Evolutionary conservation across 108 stramenopile genomes (phyloP), one percentile per base, ranked within the genome.

Genomic region (Nitzschia sp.): DNA sequence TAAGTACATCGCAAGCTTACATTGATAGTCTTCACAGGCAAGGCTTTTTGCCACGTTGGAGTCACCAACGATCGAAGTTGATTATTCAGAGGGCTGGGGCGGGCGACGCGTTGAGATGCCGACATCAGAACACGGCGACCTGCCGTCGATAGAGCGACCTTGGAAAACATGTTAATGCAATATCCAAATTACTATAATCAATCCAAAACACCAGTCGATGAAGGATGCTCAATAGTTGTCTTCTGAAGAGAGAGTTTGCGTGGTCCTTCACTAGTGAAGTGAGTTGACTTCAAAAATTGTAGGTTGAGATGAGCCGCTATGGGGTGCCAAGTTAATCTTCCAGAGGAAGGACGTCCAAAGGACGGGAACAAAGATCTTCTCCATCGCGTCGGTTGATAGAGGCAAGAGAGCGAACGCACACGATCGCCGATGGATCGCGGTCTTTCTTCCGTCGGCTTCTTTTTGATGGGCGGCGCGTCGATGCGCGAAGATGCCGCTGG

Each of bases 11-110:
- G 28, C 25, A 54, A 68, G 66, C 86, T 68, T 80, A 87, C 90
- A 60, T 92, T 72, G 55, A 92, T 79, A 24, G 85, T 89, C 68
- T 92, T 88, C 47, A 89, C 64, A 26, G 90, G 90, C 87, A 92
- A 85, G n/a, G 46, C 32, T 33, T 60, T 46, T 4, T 17, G 60
- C 49, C 56, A 68, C 24, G 66, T 67, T n/a, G 74, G 74, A 38
- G 59, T 65, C 34, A 68, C 74, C n/a, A 75, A 68, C 25, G 49
- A 46, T 24, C 74, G 59, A 15, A 60, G n/a, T 24, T 67, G 66
- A 51, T 62, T 18, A 9, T 38, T 36, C 36, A 46, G 42, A 31
- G 23, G 19, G 36, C 46, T 34, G 38, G 61, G n/a, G 21, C 18
- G 49, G 21, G 49, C 21, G 4, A 51, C 49, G 19, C 49, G 49